Evolutionary conservation across 2,329 filamentous ascomycete genomes (phyloP).

Genomic region (Massarina eburnea): DNA sequence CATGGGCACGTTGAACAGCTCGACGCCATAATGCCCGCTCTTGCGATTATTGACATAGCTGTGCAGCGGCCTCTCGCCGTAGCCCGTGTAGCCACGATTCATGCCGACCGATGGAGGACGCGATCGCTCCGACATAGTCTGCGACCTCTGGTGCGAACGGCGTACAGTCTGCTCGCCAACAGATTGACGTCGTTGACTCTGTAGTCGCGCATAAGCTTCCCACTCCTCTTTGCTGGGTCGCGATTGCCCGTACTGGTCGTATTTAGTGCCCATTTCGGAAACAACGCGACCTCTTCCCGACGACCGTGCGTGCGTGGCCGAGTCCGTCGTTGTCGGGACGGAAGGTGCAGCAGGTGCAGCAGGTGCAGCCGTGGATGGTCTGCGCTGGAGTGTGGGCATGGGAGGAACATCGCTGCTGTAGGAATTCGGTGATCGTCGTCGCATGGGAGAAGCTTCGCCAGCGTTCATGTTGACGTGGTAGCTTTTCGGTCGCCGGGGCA

Average conservation of each 20-base stretch:
- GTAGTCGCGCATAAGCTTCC: conserved; percentile 28
- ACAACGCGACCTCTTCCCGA: conserved; percentile 21
- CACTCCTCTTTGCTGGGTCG: conserved; percentile 19
- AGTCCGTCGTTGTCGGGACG: background rate
- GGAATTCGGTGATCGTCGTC: conserved; percentile 17
- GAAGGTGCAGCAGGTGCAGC: background rate
- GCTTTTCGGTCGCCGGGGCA: conserved; percentile 28
- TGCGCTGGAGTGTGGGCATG: conserved; percentile 19
- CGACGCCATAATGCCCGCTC: conserved; percentile 32
- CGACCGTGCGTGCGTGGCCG: conserved; percentile 12
- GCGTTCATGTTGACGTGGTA: conserved; percentile 30
- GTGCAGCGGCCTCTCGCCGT: conserved; percentile 37
- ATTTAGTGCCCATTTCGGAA: conserved; percentile 19
- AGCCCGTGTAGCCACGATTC: conserved; percentile 14
- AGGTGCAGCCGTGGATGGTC: background rate
- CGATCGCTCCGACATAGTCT: conserved; percentile 2
- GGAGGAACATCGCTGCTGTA: conserved; percentile 22
- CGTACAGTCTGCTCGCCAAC: conserved; percentile 31
- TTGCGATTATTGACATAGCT: conserved; percentile 31
- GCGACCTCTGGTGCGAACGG: conserved; percentile 8
- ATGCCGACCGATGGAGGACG: background rate
- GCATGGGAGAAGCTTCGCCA: conserved; percentile 23
- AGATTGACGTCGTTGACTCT: conserved; percentile 34
- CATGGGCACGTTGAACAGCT: conserved; percentile 37
- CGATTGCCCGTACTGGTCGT: conserved; percentile 11